Evolutionary conservation across 2,329 filamentous ascomycete genomes (phyloP), one percentile per base, ranked within the genome.

Genomic region (Orbilia blumenaviensis): DNA sequence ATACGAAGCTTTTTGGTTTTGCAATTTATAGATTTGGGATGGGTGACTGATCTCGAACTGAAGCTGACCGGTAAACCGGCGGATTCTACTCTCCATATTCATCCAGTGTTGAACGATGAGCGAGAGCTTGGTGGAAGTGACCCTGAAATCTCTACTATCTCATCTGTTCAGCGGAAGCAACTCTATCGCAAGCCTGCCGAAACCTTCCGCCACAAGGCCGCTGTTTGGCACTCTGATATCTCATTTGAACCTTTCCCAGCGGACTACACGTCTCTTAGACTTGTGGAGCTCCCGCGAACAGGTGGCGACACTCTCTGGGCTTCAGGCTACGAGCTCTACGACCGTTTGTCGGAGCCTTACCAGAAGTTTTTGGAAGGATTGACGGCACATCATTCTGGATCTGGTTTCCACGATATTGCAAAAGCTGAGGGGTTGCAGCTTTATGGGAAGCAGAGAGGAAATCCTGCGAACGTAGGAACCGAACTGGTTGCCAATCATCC

Each of bases 251-350:
- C 86, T 0, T 83, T 87, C 2, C 89, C 90, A 0, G 85, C 86
- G 6, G 89, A 91, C 80, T 91, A 91, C 79, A 85, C 89, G 0
- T 84, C 87, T 0, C 83, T 91, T n/a, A 85, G 88, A 29, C 82
- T 90, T 0, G 86, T 85, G 2, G 82, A 87, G 58, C 82, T 90
- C 0, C 88, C 88, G 0, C 83, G 84, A 48, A 88, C 86, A 0
- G 88, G 88, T 5, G 85, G 88, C 42, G 87, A 89, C 81, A 90
- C 89, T 0, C 85, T 91, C 4, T 91, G 89, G 88, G 89, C 89
- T 0, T 89, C 74, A 9, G 88, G 88, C 0, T 90, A 90, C 80
- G 89, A 91, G 78, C 82, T 90, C 10, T 91, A 90, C 79, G 89
- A 91, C 79, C 86, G 88, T 27, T 84, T 91, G 71, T 89, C 87